Evolutionary conservation across 164 flowering plant species (phyloP).

Genomic region (Berberis thunbergii): DNA sequence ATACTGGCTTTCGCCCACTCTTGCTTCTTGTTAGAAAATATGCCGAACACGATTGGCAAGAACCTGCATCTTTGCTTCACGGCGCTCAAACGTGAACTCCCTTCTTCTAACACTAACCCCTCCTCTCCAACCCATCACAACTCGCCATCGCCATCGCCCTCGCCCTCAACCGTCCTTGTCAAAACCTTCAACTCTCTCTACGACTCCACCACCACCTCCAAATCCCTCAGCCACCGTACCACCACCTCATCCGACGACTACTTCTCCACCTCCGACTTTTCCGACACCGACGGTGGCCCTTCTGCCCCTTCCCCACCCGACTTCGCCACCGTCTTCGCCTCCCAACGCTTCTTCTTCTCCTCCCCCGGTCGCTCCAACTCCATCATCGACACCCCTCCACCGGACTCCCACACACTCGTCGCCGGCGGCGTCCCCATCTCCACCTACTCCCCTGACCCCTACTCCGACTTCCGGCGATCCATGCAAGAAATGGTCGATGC

Average conservation of each 20-base stretch:
- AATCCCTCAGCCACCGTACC: slow-evolving; percentile 10
- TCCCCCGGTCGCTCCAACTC: slow-evolving; percentile 79
- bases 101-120: slow-evolving; percentile 3
- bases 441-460: slow-evolving; percentile 49
- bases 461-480: slow-evolving; percentile 65
- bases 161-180: slow-evolving; percentile 17
- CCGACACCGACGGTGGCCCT: slow-evolving; percentile 7
- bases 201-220: slow-evolving; percentile 17
- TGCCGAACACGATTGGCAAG: slow-evolving; percentile 26
- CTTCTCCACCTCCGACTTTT: slow-evolving; percentile 11
- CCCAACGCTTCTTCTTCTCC: slow-evolving; percentile 82
- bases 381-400: slow-evolving; percentile 19
- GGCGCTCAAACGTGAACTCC: slow-evolving; percentile 19
- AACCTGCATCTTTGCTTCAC: slow-evolving; percentile 47
- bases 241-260: slow-evolving; percentile 8
- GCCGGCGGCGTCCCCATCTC: slow-evolving; percentile 39
- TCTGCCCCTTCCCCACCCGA: slow-evolving; percentile 23
- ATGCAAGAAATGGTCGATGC: slow-evolving; percentile 97
- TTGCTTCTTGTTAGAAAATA: background rate
- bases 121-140: background rate
- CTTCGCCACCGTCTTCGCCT: slow-evolving; percentile 48
- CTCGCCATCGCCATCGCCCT: slow-evolving; percentile 17
- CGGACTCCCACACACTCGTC: slow-evolving; percentile 9
- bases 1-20: background rate
- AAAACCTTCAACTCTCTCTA: slow-evolving; percentile 32